Conservation (phyloP, 2,329 filamentous ascomycete species). For the Trichoderma sp. region DNA sequence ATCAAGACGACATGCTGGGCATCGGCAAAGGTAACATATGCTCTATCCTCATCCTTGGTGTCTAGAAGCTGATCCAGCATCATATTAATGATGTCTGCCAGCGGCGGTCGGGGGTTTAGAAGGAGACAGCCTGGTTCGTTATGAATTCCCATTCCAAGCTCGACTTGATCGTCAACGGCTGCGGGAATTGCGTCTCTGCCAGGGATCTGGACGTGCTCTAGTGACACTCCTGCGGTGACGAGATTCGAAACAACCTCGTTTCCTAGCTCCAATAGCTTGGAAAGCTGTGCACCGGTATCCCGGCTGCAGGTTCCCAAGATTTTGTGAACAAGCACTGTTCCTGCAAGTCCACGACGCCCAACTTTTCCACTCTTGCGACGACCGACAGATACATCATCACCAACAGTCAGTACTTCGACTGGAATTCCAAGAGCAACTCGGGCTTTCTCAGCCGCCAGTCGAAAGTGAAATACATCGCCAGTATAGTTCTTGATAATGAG, state of each 20-base stretch:
- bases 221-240: not conserved
- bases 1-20: not conserved
- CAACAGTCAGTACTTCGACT: not conserved
- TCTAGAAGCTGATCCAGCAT: not conserved
- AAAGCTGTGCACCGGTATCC: not conserved
- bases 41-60: not conserved
- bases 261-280: not conserved
- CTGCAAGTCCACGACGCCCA: not conserved
- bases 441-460: not conserved
- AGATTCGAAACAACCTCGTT: not conserved
- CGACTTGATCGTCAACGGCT: not conserved
- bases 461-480: not conserved
- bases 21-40: not conserved
- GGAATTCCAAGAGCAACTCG: slow-evolving; percentile 1
- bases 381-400: not conserved
- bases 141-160: not conserved
- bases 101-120: not conserved
- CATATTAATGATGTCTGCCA: not conserved
- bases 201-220: not conserved
- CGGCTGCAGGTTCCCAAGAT: not conserved
- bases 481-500: slow-evolving; percentile 1
- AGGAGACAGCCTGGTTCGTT: not conserved
- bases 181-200: not conserved
- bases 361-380: slow-evolving; percentile 4
- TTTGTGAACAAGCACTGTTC: not conserved